Percentiles rank a stretch among this genome's conserved stretches.
phyloP scores from a whole-genome alignment of 208 protist genomes.

The Trypanosomatidae sp. region DNA sequence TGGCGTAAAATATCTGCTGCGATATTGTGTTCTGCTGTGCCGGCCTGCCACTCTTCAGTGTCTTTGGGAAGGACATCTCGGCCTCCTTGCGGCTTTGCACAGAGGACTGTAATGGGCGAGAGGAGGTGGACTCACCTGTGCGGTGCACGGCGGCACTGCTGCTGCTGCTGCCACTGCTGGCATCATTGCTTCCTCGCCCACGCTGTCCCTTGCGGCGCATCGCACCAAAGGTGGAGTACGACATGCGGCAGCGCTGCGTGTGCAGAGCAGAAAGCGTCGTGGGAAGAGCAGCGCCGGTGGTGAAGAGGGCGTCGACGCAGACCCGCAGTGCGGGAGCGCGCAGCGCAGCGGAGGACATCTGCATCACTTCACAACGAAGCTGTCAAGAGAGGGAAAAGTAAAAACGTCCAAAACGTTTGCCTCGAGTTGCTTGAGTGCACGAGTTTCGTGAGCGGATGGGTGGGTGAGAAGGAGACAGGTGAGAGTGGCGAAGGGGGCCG shows the following conservation, averaged over 20 bases:
- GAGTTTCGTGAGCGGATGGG: too few species aligned
- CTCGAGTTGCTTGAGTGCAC: too few species aligned
- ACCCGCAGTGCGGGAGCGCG: too few species aligned
- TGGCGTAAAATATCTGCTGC: constrained; percentile 58
- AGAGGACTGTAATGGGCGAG: constrained; percentile 43
- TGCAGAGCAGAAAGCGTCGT: neutral
- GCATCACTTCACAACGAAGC: too few species aligned
- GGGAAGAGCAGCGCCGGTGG: too few species aligned
- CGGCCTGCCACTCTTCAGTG: constrained; percentile 75
- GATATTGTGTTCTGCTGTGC: constrained; percentile 60
- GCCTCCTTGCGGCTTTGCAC: constrained; percentile 49
- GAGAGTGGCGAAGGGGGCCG: neutral
- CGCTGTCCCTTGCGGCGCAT: constrained; percentile 16
- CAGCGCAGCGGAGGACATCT: too few species aligned
- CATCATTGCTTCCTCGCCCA: neutral
- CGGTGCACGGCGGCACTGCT: neutral
- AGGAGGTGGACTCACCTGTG: constrained; percentile 5
- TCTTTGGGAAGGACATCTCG: constrained; percentile 62
- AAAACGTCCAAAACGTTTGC: too few species aligned
- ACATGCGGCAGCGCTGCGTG: neutral
- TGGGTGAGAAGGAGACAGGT: neutral
- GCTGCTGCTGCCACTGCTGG: neutral
- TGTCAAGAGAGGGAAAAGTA: neutral
- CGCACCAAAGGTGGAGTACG: constrained; percentile 36
- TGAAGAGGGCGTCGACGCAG: too few species aligned